Base-by-base conservation (phyloP, 2,329 filamentous ascomycete genomes). In the Neobulgaria alba region DNA sequence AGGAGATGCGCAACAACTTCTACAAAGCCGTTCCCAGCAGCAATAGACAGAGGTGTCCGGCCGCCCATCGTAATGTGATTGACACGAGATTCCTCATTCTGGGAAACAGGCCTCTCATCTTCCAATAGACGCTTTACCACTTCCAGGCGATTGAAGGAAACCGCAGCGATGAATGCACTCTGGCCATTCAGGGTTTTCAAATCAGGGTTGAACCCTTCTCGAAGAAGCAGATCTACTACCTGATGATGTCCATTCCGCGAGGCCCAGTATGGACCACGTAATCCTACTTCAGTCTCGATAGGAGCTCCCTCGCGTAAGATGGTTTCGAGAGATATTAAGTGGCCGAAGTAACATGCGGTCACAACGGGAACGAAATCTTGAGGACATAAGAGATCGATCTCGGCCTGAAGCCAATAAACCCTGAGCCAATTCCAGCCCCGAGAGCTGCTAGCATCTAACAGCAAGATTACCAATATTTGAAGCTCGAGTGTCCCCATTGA, bases 291-390 rank as follows among this genome's bases (percentile, higher is more conserved):
- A 37, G 12, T 30, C 20, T 46, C 32, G 34, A 30, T 29, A 56
- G 40, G 8, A 50, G 31, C 10, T 48, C 21, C 26, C 10, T 29
- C 26, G 9, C 10, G 2, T 15, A 43, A 36, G 1, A 34, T 5
- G 7, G 19, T 38, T 5, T 42, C 29, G 16, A 63, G 39, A 10
- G 53, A 47, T 2, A 45, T 39, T 15, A 48, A 12, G n/a, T 58
- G 37, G 33, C 61, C 56, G 45, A 64, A 63, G 34, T 59, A 59
- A 26, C 56, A 52, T 17, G 58, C 59, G 10, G 60, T 42, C n/a
- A 51, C 38, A 8, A 63, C 37, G 1, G 52, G 41, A 20, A 47
- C 41, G 39, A 58, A 55, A 39, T 43, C 31, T 37, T 39, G 32
- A 32, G 52, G 51, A 38, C 44, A 50, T 34, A 45, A 16, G 47